A percentile compares a stretch with the other conserved stretches of the same genome.
Conservation (phyloP, 768 basidiomycete species). For the Serendipita vermifera region DNA sequence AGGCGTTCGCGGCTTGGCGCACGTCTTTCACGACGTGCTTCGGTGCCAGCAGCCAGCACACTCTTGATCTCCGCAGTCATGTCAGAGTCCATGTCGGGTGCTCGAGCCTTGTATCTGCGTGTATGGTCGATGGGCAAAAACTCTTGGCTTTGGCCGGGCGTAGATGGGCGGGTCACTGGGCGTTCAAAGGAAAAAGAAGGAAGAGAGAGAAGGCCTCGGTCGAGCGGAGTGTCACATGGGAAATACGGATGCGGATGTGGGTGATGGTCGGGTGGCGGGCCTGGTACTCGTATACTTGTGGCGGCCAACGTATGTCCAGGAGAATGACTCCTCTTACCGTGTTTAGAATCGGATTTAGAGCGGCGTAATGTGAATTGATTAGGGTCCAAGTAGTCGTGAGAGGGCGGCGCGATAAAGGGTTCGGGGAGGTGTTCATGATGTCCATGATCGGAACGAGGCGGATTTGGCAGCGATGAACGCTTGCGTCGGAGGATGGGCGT, state of each 20-base stretch:
- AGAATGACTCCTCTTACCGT: neutral
- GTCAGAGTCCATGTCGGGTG: neutral
- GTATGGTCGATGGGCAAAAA: neutral
- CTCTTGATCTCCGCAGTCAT: neutral
- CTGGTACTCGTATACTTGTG: conserved; percentile 4
- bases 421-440: too few relatives aligned
- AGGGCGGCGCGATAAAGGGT: too few relatives aligned
- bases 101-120: neutral
- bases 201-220: neutral
- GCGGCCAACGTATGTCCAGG: conserved; percentile 7
- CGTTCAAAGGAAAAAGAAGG: conserved; percentile 1
- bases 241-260: conserved; percentile 7
- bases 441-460: too few relatives aligned
- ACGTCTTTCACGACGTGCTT: neutral
- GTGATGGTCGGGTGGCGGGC: conserved; percentile 4
- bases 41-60: conserved; percentile 5
- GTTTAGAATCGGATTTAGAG: neutral
- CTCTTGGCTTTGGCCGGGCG: conserved; percentile 4
- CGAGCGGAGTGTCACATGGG: neutral
- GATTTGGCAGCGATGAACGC: conserved; percentile 1
- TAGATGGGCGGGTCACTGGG: conserved; percentile 1
- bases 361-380: too few relatives aligned
- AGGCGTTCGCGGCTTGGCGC: conserved; percentile 5
- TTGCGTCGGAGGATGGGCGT: conserved; percentile 1
- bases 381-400: too few relatives aligned